Percentiles rank a stretch among this genome's conserved stretches.
Evolutionary conservation across 164 flowering plant genomes (phyloP).

Genomic region (Warburgia ugandensis): DNA sequence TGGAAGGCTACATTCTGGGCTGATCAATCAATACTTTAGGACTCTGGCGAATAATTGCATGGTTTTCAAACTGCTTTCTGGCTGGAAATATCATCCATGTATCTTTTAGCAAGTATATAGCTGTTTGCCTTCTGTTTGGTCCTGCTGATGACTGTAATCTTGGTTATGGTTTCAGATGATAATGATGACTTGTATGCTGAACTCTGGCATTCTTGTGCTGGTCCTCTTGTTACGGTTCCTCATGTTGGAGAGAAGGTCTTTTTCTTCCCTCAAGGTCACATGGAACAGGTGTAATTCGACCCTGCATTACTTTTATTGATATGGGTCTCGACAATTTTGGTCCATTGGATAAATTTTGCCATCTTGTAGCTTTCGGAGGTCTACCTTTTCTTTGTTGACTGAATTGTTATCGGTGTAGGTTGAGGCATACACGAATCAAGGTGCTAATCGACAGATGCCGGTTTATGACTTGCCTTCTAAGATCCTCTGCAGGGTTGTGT

Average conservation of each 20-base stretch:
- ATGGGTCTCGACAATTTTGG: neutral
- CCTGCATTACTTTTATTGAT: neutral
- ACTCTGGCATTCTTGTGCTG: constrained; percentile 61
- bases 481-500: constrained; percentile 49
- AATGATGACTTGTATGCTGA: constrained; percentile 24
- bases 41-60: too few relatives aligned
- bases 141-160: neutral
- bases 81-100: too few relatives aligned
- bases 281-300: constrained; percentile 43
- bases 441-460: constrained; percentile 26
- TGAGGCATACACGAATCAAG: constrained; percentile 27
- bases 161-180: constrained; percentile 14
- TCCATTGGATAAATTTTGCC: neutral
- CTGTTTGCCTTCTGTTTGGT: neutral
- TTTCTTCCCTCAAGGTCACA: constrained; percentile 67
- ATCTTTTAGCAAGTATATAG: neutral
- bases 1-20: too few relatives aligned
- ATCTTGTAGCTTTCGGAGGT: neutral
- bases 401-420: constrained; percentile 27
- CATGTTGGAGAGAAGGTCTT: constrained; percentile 36
- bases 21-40: too few relatives aligned
- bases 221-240: constrained; percentile 40
- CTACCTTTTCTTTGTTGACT: neutral
- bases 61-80: too few relatives aligned
- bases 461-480: constrained; percentile 36